Percentiles rank a stretch among this genome's conserved stretches.
phyloP scores from a whole-genome alignment of 768 basidiomycete genomes.

The Wakefieldia striispora region DNA sequence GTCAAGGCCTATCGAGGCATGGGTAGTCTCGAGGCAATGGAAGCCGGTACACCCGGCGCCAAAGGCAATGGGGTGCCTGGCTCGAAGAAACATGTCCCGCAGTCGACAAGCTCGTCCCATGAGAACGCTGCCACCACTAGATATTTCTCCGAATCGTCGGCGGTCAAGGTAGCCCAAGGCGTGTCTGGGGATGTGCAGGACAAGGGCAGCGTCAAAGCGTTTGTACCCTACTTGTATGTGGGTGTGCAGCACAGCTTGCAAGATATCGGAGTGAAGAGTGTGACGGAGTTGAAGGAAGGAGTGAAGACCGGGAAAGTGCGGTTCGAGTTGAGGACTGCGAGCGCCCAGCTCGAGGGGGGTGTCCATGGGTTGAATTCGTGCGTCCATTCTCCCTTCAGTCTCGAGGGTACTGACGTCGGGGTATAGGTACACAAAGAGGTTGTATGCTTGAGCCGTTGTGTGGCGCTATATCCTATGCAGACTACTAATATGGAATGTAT shows the following conservation, averaged over 20 bases:
- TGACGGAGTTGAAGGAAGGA: constrained; percentile 63
- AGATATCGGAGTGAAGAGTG: constrained; percentile 79
- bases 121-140: constrained; percentile 96
- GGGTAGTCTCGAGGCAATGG: constrained; percentile 96
- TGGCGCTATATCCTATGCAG: not conserved
- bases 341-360: constrained; percentile 93
- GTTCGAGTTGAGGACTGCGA: constrained; percentile 92
- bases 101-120: constrained; percentile 45
- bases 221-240: constrained; percentile 80
- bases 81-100: constrained; percentile 46
- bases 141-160: constrained; percentile 54
- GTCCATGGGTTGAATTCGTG: constrained; percentile 95
- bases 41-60: constrained; percentile 52
- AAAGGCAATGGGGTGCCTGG: constrained; percentile 27
- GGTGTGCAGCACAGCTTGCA: constrained; percentile 94
- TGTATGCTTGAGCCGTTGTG: constrained; percentile 41
- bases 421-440: constrained; percentile 54
- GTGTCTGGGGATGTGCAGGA: constrained; percentile 97
- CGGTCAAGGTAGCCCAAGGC: constrained; percentile 95
- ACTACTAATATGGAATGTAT: not conserved
- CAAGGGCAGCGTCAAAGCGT: constrained; percentile 92
- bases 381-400: constrained; percentile 36
- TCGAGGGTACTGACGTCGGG: not conserved
- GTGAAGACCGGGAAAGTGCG: constrained; percentile 68
- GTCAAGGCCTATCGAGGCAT: constrained; percentile 99